phyloP scores from a whole-genome alignment of 305 asterid genomes.

The Rubia tinctorum region DNA sequence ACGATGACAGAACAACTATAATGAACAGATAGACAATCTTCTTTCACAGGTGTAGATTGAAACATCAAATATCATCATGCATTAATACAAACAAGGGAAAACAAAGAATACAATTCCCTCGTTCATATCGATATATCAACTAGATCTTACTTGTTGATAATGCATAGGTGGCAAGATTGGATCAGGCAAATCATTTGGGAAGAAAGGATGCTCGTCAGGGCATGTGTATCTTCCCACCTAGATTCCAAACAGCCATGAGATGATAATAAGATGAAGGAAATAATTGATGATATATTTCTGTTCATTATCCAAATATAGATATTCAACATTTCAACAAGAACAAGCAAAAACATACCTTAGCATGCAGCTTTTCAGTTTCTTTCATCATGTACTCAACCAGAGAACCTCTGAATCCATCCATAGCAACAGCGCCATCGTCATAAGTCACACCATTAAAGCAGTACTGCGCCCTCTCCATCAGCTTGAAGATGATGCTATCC shows the following conservation, averaged over 20 bases:
- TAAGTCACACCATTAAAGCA: constrained; percentile 62
- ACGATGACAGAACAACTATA: not conserved
- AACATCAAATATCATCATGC: not conserved
- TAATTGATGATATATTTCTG: not conserved
- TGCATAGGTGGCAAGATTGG: constrained; percentile 77
- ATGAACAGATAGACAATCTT: not conserved
- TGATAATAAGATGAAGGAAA: not conserved
- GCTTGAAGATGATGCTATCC: constrained; percentile 81
- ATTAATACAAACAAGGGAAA: not conserved
- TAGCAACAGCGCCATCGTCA: constrained; percentile 50
- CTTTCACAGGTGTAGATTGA: not conserved
- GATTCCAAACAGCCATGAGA: constrained; percentile 1
- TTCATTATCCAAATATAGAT: not conserved
- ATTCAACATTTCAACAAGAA: constrained; percentile 1
- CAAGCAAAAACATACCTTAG: constrained; percentile 39
- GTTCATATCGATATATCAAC: not conserved
- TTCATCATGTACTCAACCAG: constrained; percentile 72
- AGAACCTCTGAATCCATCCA: constrained; percentile 71
- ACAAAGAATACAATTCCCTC: not conserved
- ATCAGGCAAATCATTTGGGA: constrained; percentile 58
- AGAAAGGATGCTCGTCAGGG: constrained; percentile 96
- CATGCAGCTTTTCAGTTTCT: constrained; percentile 92
- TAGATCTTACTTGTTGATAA: constrained; percentile 64
- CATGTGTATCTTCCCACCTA: constrained; percentile 86
- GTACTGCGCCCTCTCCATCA: constrained; percentile 87